These are phyloP conservation scores for Metschnikowia corniflorae DNA, from an alignment of 805 yeast genomes.

Conservation along the genomic window DNA sequence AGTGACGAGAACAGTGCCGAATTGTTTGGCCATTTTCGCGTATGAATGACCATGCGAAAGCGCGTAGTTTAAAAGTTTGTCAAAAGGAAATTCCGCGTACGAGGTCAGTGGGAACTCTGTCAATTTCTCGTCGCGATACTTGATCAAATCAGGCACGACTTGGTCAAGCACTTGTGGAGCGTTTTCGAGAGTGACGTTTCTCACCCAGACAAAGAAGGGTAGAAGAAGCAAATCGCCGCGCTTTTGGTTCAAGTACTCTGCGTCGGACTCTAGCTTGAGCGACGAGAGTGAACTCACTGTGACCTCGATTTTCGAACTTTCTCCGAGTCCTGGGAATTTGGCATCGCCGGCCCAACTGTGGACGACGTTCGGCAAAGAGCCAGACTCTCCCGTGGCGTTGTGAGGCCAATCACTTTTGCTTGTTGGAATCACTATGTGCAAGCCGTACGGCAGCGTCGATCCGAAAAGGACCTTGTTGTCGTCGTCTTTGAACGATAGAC, in stretches of 20 bases:
- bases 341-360: conserved; percentile 31
- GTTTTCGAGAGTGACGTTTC: conserved; percentile 42
- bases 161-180: conserved; percentile 43
- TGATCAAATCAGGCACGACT: conserved; percentile 41
- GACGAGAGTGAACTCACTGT: conserved; percentile 54
- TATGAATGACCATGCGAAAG: too few relatives aligned
- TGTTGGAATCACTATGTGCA: conserved; percentile 79
- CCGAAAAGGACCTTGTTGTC: conserved; percentile 55
- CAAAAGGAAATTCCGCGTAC: conserved; percentile 20
- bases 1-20: too few relatives aligned
- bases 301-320: conserved; percentile 39
- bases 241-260: conserved; percentile 39
- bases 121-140: conserved; percentile 15
- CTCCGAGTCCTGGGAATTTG: conserved; percentile 21
- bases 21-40: too few relatives aligned
- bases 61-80: too few relatives aligned
- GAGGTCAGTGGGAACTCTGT: conserved; percentile 9
- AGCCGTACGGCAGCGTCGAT: conserved; percentile 62
- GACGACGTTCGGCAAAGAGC: conserved; percentile 46
- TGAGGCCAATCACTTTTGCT: conserved; percentile 83
- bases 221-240: conserved; percentile 61
- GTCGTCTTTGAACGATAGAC: conserved; percentile 41
- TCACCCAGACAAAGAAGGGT: conserved; percentile 74
- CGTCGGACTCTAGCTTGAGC: conserved; percentile 38
- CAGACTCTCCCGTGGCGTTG: conserved; percentile 51